Percentiles rank a stretch among this genome's conserved stretches.
Conservation (phyloP, 148 eudicot species). For the Diospyros kaki region DNA sequence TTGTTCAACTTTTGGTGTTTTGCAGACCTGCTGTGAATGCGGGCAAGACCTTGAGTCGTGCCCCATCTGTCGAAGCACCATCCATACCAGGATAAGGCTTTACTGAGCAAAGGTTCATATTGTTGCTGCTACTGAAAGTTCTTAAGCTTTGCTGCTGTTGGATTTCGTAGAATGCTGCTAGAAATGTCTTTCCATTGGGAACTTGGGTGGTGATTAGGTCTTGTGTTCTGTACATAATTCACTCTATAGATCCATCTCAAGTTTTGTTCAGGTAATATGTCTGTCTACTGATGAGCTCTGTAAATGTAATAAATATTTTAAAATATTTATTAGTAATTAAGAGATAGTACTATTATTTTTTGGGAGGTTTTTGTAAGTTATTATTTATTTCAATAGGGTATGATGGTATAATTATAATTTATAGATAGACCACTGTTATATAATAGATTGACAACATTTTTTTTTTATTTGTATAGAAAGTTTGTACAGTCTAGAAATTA, state of each 20-base stretch:
- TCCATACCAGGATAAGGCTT: constrained; percentile 43
- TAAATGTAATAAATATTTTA: no score
- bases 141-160: background rate
- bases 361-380: no score
- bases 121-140: no score
- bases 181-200: background rate
- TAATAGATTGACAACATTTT: no score
- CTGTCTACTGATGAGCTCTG: background rate
- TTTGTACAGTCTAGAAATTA: no score
- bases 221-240: constrained; percentile 6
- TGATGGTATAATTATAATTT: no score
- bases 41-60: constrained; percentile 35
- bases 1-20: background rate
- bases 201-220: background rate
- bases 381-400: no score
- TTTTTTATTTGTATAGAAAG: no score
- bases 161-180: background rate
- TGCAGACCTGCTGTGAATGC: constrained; percentile 48
- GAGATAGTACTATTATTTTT: no score
- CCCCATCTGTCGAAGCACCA: constrained; percentile 36
- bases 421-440: no score
- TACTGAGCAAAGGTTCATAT: constrained; percentile 13
- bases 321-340: no score
- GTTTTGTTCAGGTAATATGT: background rate
- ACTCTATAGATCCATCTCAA: background rate